Percentiles rank a stretch among this genome's conserved stretches.
Evolutionary conservation across 2,329 filamentous ascomycete genomes (phyloP).

Genomic region (Trichoderma breve): DNA sequence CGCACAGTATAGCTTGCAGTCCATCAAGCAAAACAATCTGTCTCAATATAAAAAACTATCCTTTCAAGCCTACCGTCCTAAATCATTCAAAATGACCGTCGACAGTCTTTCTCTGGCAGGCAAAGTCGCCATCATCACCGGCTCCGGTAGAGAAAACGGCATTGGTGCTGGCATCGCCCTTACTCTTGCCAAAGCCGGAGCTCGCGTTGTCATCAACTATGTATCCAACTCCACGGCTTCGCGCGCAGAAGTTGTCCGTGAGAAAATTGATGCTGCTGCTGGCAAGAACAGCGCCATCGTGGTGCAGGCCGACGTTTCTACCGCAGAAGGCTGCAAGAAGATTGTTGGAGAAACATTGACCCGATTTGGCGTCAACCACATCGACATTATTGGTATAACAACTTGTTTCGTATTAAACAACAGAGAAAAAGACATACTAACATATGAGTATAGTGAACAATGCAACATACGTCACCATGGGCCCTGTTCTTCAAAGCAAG

Average conservation of each 20-base stretch:
- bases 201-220: constrained; percentile 38
- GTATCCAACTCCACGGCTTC: constrained; percentile 34
- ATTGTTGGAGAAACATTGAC: background rate
- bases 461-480: background rate
- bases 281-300: background rate
- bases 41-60: background rate
- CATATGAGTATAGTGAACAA: background rate
- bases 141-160: constrained; percentile 40
- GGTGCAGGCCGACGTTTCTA: background rate
- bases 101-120: constrained; percentile 32
- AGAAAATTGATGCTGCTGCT: background rate
- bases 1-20: background rate
- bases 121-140: constrained; percentile 43
- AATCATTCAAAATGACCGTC: background rate
- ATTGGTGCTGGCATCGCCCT: constrained; percentile 41
- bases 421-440: background rate
- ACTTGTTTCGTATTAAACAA: too few relatives aligned
- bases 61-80: background rate
- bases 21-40: background rate
- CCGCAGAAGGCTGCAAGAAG: background rate
- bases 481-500: background rate
- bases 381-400: background rate
- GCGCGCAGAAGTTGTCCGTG: constrained; percentile 26
- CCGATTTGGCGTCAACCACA: background rate
- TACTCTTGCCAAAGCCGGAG: constrained; percentile 38